Evolutionary conservation across 305 asterid genomes (phyloP).

Genomic region (Coffea humblotiana): DNA sequence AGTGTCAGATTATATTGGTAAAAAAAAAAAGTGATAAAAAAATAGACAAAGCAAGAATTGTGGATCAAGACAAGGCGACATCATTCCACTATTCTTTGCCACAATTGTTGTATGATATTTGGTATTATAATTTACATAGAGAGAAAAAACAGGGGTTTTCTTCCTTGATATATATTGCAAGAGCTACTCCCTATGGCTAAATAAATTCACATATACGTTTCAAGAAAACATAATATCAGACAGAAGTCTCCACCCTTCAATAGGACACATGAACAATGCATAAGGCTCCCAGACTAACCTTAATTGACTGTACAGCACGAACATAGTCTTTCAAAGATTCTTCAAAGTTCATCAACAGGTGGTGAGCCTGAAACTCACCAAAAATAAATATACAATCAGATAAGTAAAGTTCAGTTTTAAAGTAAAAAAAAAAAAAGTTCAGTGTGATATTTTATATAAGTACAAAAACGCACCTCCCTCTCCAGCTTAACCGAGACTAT

Average conservation of each 20-base stretch:
- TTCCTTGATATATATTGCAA: background rate
- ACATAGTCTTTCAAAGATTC: slow-evolving; percentile 97
- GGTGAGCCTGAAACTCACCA: slow-evolving; percentile 61
- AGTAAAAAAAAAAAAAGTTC: background rate
- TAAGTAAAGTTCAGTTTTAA: background rate
- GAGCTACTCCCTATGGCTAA: background rate
- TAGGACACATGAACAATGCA: background rate
- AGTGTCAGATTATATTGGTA: background rate
- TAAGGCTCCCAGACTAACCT: slow-evolving; percentile 47
- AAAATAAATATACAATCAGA: background rate
- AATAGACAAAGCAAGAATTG: slow-evolving; percentile 7
- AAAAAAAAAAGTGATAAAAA: slow-evolving; percentile 16
- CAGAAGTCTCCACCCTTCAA: background rate
- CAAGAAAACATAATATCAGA: background rate
- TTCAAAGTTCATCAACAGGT: slow-evolving; percentile 90
- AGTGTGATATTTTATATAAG: background rate
- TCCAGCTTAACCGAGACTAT: slow-evolving; percentile 65
- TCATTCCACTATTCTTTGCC: background rate
- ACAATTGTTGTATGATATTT: background rate
- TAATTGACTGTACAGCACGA: slow-evolving; percentile 93
- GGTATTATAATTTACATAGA: background rate
- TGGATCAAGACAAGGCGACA: background rate
- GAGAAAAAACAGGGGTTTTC: background rate
- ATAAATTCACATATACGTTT: background rate
- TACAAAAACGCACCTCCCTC: slow-evolving; percentile 58